Evolutionary conservation across 169 alveolate genomes (phyloP), one percentile per base, ranked within the genome.

Genomic region (Plasmodium gonderi): DNA sequence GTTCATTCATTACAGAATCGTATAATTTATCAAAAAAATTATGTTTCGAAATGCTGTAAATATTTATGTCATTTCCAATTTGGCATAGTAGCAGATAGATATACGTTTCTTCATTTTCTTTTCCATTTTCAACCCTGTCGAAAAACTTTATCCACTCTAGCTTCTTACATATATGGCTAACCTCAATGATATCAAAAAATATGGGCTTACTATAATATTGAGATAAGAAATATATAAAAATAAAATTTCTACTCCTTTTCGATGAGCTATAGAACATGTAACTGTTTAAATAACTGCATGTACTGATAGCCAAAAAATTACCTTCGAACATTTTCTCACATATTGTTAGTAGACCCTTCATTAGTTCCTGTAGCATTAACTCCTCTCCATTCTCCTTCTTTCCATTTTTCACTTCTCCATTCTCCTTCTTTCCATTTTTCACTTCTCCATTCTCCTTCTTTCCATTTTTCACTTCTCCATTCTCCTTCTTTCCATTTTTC

Each of bases 211-310:
- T 17, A 64, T 23, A 29, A 45, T n/a, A 72, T 49, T 74, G 75
- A 12, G 92, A 83, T 29, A 83, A 12, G 44, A 83, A 83, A 83
- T 69, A 83, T 26, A 83, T 47, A 47, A 83, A 69, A 38, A 83
- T 33, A 72, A 83, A 83, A 69, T 83, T 83, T 26, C 83, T 49
- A 42, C 78, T 74, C 26, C 64, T 69, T 31, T 83, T 83, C 20
- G 14, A 17, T 17, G 81, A 47, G 11, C 44, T 72, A 33, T 23
- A 42, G 64, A 45, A 83, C 54, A 74, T 74, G 44, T 6, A 69
- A 72, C 45, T 83, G 60, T 83, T 72, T 69, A 83, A 60, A 42
- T 83, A 83, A 33, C 92, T 83, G 42, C 82, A 83, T 2, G 77
- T 45, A 49, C 92, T 83, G 9, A 83, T 76, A 17, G 79, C 60